These are phyloP conservation scores for Eucalyptus regnans DNA, from an alignment of 345 rosid species.

Conservation along the genomic window DNA sequence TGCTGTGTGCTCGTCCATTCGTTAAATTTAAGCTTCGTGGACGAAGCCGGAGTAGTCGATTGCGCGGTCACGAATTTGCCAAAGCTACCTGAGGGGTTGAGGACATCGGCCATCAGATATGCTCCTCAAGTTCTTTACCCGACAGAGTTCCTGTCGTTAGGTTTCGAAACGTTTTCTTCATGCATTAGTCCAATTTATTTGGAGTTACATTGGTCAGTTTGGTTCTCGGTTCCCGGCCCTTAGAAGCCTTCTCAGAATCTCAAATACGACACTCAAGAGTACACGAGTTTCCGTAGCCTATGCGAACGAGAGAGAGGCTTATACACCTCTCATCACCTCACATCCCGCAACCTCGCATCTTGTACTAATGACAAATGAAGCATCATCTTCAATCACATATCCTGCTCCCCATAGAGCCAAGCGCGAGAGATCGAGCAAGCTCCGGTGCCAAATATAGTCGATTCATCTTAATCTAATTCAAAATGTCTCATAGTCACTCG, in stretches of 20 bases:
- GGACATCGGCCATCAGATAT: not conserved
- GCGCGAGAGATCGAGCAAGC: not conserved
- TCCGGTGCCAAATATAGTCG: not conserved
- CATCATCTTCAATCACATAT: not conserved
- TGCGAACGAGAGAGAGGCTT: not conserved
- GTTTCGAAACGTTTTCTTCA: not conserved
- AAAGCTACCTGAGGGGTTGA: not conserved
- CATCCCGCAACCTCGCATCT: not conserved
- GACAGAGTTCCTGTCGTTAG: not conserved
- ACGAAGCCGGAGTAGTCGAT: not conserved
- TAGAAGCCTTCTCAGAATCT: not conserved
- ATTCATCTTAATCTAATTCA: not conserved
- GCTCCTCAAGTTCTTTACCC: not conserved
- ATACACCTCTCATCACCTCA: not conserved
- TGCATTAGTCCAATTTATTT: not conserved
- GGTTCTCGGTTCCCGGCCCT: not conserved
- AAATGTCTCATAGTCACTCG: not conserved
- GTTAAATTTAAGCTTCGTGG: not conserved
- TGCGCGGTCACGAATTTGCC: not conserved
- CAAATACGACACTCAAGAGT: not conserved
- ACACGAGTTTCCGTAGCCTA: not conserved
- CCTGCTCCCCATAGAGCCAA: not conserved
- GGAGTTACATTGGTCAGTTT: not conserved
- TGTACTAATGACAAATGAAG: not conserved
- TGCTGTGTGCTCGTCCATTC: not conserved